Percentiles rank a stretch among this genome's conserved stretches.
Conservation (phyloP, 2,329 filamentous ascomycete species). For the Fusarium xylarioides region DNA sequence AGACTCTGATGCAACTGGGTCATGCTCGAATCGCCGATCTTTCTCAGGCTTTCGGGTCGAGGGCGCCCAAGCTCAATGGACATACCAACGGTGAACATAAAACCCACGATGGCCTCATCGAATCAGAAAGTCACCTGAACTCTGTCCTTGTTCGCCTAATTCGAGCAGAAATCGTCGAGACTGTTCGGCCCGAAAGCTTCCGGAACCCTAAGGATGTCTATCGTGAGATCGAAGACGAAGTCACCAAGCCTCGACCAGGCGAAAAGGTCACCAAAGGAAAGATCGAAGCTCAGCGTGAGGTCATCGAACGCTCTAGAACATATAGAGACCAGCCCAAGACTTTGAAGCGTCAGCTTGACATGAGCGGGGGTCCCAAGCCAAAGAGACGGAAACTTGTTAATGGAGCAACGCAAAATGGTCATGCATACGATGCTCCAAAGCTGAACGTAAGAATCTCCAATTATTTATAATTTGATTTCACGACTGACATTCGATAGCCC, state of each 20-base stretch:
- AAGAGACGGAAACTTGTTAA: conserved; percentile 67
- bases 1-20: conserved; percentile 79
- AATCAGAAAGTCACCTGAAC: conserved; percentile 59
- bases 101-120: conserved; percentile 49
- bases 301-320: conserved; percentile 62
- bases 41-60: conserved; percentile 65
- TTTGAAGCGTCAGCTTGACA: conserved; percentile 62
- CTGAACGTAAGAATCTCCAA: conserved; percentile 60
- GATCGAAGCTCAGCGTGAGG: conserved; percentile 65
- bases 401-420: conserved; percentile 48
- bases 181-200: conserved; percentile 66
- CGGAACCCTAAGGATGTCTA: conserved; percentile 69
- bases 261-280: conserved; percentile 68
- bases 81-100: conserved; percentile 48
- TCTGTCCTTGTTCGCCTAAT: conserved; percentile 64
- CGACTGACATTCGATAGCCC: conserved; percentile 60
- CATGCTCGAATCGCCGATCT: conserved; percentile 78
- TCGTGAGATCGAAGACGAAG: conserved; percentile 69
- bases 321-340: conserved; percentile 62
- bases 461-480: neutral
- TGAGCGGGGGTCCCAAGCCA: conserved; percentile 49
- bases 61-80: conserved; percentile 49
- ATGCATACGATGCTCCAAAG: conserved; percentile 54
- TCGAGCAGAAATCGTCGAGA: conserved; percentile 72
- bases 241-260: conserved; percentile 59